Conservation (phyloP, 768 basidiomycete species). For the Mycena sanguinolenta region DNA sequence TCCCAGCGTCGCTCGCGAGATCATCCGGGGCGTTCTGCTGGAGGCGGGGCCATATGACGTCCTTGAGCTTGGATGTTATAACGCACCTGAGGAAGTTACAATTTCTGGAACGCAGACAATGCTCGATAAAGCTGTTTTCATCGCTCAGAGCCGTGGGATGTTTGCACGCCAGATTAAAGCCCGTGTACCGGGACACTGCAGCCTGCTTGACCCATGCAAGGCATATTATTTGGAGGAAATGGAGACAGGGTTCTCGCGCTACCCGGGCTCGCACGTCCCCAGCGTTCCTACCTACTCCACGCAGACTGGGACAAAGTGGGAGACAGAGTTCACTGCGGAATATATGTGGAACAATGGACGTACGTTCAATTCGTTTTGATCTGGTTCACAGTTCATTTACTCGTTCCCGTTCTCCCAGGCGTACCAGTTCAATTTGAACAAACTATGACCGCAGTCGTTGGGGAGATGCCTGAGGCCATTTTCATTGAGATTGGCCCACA, state of each 20-base stretch:
- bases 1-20: slow-evolving; percentile 41
- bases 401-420: neutral
- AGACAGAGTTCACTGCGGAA: slow-evolving; percentile 44
- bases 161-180: slow-evolving; percentile 55
- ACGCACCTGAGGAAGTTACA: slow-evolving; percentile 52
- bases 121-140: slow-evolving; percentile 49
- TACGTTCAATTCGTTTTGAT: neutral
- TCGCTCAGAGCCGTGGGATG: slow-evolving; percentile 44
- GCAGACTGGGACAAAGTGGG: slow-evolving; percentile 43
- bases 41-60: slow-evolving; percentile 19
- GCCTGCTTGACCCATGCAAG: slow-evolving; percentile 52
- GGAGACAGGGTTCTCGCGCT: slow-evolving; percentile 50
- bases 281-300: slow-evolving; percentile 53
- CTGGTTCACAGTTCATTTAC: no score
- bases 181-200: slow-evolving; percentile 54
- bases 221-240: slow-evolving; percentile 44
- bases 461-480: slow-evolving; percentile 38
- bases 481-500: slow-evolving; percentile 57
- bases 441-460: slow-evolving; percentile 44
- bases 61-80: slow-evolving; percentile 60
- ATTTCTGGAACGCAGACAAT: slow-evolving; percentile 48
- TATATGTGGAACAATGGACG: slow-evolving; percentile 59
- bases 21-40: slow-evolving; percentile 40
- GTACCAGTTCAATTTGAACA: slow-evolving; percentile 52
- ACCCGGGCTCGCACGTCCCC: slow-evolving; percentile 46